phyloP scores from a whole-genome alignment of 176 grass and related monocot genomes.

The Coix lacrymajobi region DNA sequence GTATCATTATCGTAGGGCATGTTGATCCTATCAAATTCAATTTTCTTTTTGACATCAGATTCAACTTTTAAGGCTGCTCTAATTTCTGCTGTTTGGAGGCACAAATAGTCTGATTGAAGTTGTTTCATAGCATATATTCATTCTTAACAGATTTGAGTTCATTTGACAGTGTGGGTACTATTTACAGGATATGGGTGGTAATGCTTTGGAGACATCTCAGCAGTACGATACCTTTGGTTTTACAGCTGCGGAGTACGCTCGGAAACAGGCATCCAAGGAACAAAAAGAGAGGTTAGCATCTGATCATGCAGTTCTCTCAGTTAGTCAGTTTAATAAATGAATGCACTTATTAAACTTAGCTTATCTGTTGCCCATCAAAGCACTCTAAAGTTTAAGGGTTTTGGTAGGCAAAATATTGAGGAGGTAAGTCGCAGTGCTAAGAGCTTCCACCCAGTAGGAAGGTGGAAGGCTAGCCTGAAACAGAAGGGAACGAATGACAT shows the following conservation, averaged over 20 bases:
- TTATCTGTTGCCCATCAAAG: background rate
- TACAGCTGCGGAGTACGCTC: slow-evolving; percentile 78
- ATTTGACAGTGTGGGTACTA: background rate
- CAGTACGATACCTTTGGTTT: slow-evolving; percentile 96
- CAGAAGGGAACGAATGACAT: too few relatives aligned
- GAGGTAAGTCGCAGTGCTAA: too few relatives aligned
- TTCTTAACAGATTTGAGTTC: background rate
- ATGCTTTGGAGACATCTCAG: slow-evolving; percentile 80
- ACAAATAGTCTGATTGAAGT: background rate
- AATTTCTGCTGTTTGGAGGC: background rate
- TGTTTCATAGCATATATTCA: background rate
- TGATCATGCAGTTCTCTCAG: slow-evolving; percentile 11
- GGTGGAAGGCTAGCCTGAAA: too few relatives aligned
- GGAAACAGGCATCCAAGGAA: slow-evolving; percentile 78
- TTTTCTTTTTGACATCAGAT: too few relatives aligned
- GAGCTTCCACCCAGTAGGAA: too few relatives aligned
- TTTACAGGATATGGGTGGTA: slow-evolving; percentile 80
- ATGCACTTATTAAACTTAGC: background rate
- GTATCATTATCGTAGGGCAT: background rate
- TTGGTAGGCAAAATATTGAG: too few relatives aligned
- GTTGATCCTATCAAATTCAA: too few relatives aligned
- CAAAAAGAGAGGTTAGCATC: slow-evolving; percentile 68
- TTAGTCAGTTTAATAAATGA: slow-evolving; percentile 2
- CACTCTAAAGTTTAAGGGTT: too few relatives aligned
- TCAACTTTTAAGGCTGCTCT: background rate